Percentiles rank a stretch among this genome's conserved stretches.
phyloP scores from a whole-genome alignment of 2,329 filamentous ascomycete species.

The Trichoderma gracile region DNA sequence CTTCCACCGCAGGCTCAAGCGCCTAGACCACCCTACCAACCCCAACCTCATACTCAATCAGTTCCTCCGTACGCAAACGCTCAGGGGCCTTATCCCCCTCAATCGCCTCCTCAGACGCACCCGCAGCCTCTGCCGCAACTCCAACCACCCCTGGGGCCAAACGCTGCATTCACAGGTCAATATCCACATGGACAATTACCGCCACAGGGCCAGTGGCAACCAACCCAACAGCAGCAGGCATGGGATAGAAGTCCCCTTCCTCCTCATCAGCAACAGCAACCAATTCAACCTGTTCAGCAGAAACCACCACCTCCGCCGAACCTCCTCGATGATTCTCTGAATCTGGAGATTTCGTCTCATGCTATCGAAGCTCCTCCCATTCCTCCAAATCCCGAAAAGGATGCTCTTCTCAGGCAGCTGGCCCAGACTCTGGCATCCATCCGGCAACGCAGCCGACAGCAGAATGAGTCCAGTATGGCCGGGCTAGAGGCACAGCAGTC shows the following conservation, averaged over 20 bases:
- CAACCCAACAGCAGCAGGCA: constrained; percentile 27
- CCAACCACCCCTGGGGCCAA: background rate
- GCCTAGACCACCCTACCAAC: constrained; percentile 8
- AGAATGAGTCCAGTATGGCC: constrained; percentile 72
- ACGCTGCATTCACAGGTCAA: constrained; percentile 17
- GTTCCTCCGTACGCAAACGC: constrained; percentile 5
- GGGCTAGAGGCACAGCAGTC: constrained; percentile 76
- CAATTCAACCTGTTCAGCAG: background rate
- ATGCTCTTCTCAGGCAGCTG: constrained; percentile 77
- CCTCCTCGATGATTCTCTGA: constrained; percentile 58
- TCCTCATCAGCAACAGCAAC: constrained; percentile 28
- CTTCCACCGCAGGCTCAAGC: constrained; percentile 41
- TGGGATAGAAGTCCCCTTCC: constrained; percentile 29
- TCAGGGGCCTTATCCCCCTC: background rate
- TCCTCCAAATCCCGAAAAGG: constrained; percentile 93
- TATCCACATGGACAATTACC: constrained; percentile 29
- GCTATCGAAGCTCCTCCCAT: constrained; percentile 75
- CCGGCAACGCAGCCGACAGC: constrained; percentile 66
- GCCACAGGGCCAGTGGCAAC: constrained; percentile 32
- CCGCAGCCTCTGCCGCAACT: constrained; percentile 3
- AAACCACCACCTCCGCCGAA: constrained; percentile 45
- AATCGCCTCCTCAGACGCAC: constrained; percentile 6
- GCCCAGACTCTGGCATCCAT: constrained; percentile 68
- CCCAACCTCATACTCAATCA: background rate
- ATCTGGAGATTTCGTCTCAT: constrained; percentile 50